These are phyloP conservation scores for Xylariaceae sp. DNA, from an alignment of 2,329 filamentous ascomycete genomes.

Conservation along the genomic window DNA sequence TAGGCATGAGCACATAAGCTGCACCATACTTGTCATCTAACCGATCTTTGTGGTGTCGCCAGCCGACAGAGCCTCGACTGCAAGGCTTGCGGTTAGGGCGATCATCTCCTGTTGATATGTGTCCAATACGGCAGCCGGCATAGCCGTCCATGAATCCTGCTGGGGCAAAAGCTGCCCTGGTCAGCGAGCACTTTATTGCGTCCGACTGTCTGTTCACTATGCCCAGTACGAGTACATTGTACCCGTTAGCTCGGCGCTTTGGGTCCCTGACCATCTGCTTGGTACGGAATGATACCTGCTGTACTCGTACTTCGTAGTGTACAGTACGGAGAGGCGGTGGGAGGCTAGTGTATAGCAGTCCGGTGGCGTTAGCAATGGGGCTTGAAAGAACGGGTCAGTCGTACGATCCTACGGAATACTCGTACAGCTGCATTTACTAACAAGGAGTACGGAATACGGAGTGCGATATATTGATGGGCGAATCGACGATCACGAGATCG, in stretches of 20 bases:
- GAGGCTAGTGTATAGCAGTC: neutral
- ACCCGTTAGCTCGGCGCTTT: neutral
- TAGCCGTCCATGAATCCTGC: neutral
- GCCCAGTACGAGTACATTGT: neutral
- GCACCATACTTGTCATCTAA: neutral
- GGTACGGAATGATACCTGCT: neutral
- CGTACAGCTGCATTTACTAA: neutral
- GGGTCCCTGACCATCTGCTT: neutral
- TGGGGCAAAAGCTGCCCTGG: neutral
- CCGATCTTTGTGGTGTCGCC: neutral
- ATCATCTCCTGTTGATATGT: neutral
- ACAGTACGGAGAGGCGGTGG: neutral
- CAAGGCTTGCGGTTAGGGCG: neutral
- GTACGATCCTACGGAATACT: neutral
- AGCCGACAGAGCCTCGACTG: neutral
- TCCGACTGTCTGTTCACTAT: neutral
- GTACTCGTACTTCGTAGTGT: neutral
- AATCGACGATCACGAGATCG: neutral
- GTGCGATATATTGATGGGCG: neutral
- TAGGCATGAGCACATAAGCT: neutral
- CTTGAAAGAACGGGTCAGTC: neutral
- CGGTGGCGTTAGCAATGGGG: constrained; percentile 1
- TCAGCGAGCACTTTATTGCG: neutral
- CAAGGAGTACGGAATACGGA: neutral
- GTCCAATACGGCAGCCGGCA: neutral